Percentiles rank a stretch among this genome's conserved stretches.
Conservation (phyloP, 768 basidiomycete species). For the Trametes maxima region DNA sequence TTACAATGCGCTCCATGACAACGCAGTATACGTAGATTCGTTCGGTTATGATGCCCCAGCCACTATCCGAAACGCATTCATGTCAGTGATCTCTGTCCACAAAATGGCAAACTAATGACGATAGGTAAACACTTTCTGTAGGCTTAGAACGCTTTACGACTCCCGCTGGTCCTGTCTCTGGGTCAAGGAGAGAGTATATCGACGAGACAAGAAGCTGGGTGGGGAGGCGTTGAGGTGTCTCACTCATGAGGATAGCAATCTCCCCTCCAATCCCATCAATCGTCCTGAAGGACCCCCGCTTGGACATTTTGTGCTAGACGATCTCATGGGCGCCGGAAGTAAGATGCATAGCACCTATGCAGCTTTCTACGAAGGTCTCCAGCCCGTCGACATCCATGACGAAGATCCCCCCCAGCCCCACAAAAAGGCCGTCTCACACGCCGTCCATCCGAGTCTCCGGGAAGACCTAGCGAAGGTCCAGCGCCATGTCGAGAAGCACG, state of each 20-base stretch:
- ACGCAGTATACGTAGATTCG: conserved; percentile 50
- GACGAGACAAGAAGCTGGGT: too few species aligned
- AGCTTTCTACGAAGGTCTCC: too few species aligned
- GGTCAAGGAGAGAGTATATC: too few species aligned
- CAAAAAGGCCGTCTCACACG: conserved; percentile 27
- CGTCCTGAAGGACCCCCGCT: too few species aligned
- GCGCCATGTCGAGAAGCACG: conserved; percentile 12
- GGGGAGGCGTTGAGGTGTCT: too few species aligned
- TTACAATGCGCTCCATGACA: conserved; percentile 65
- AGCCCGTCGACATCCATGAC: conserved; percentile 17
- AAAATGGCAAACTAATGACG: not conserved
- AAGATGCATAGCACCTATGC: too few species aligned
- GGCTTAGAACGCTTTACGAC: conserved; percentile 70
- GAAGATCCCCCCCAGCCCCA: conserved; percentile 41
- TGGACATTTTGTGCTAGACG: too few species aligned
- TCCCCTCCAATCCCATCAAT: too few species aligned
- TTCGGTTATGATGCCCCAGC: conserved; percentile 49
- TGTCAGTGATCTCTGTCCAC: conserved; percentile 48
- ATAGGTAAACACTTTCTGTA: conserved; percentile 31
- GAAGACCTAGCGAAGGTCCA: conserved; percentile 45
- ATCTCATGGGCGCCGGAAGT: too few species aligned
- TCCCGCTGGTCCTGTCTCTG: conserved; percentile 64
- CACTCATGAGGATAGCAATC: too few species aligned
- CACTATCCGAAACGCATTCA: conserved; percentile 61
- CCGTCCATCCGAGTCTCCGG: conserved; percentile 1